phyloP scores from a whole-genome alignment of 208 protist genomes.

The Trypanosoma boissoni region DNA sequence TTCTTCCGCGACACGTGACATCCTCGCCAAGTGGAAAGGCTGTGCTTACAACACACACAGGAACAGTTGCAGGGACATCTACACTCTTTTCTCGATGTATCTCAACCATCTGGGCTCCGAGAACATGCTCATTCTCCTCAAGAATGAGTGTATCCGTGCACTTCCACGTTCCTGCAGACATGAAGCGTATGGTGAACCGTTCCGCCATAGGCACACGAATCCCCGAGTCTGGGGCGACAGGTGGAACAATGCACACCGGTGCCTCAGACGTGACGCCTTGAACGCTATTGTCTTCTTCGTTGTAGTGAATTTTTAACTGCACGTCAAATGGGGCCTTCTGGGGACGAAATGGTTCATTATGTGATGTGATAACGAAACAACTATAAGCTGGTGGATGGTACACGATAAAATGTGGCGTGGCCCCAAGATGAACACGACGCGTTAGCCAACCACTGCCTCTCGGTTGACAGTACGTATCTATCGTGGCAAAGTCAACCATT shows the following conservation, averaged over 20 bases:
- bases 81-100: constrained; percentile 49
- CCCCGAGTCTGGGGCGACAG: constrained; percentile 28
- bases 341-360: constrained; percentile 55
- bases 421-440: constrained; percentile 61
- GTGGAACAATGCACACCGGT: constrained; percentile 30
- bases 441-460: constrained; percentile 62
- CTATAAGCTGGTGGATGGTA: constrained; percentile 64
- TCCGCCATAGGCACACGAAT: constrained; percentile 69
- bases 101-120: constrained; percentile 48
- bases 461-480: constrained; percentile 51
- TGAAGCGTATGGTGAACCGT: constrained; percentile 60
- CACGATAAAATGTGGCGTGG: constrained; percentile 77
- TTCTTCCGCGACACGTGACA: constrained; percentile 70
- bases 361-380: constrained; percentile 74
- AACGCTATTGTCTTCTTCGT: constrained; percentile 47
- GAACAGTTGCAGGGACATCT: constrained; percentile 39
- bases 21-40: constrained; percentile 86
- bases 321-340: constrained; percentile 81
- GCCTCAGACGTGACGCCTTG: constrained; percentile 36
- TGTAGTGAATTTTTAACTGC: constrained; percentile 48
- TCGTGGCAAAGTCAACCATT: constrained; percentile 73
- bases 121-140: constrained; percentile 84
- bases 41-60: constrained; percentile 75
- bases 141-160: constrained; percentile 44
- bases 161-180: constrained; percentile 48